These are phyloP conservation scores for Silene uniflora DNA, from an alignment of 148 eudicot species.

Conservation along the genomic window DNA sequence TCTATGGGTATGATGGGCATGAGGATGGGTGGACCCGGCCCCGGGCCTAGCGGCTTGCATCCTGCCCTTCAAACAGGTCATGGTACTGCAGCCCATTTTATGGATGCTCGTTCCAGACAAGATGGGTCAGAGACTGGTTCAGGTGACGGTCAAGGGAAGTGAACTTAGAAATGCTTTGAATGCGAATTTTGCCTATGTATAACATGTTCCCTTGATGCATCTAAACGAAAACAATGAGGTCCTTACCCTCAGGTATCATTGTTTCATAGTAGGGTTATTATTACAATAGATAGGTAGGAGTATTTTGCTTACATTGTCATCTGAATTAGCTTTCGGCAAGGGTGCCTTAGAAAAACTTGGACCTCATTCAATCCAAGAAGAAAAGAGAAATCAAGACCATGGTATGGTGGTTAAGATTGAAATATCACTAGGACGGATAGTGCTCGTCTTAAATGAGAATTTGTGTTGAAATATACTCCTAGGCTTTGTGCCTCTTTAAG, in stretches of 20 bases:
- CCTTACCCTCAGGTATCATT: slow-evolving; percentile 5
- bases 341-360: neutral
- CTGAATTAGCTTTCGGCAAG: slow-evolving; percentile 9
- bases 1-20: slow-evolving; percentile 39
- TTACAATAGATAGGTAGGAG: slow-evolving; percentile 1
- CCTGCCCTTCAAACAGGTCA: slow-evolving; percentile 34
- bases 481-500: neutral
- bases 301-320: neutral
- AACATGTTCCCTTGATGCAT: slow-evolving; percentile 10
- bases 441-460: too few relatives aligned
- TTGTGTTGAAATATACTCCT: too few relatives aligned
- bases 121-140: slow-evolving; percentile 38
- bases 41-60: slow-evolving; percentile 36
- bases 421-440: too few relatives aligned
- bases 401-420: neutral
- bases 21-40: slow-evolving; percentile 33
- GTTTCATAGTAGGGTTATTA: slow-evolving; percentile 8
- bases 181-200: slow-evolving; percentile 4
- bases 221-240: slow-evolving; percentile 13
- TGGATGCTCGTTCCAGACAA: slow-evolving; percentile 40
- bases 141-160: slow-evolving; percentile 30
- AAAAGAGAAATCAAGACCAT: neutral
- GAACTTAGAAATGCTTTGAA: neutral
- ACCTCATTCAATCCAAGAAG: neutral
- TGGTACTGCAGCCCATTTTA: slow-evolving; percentile 28